Evolutionary conservation across 345 rosid species (phyloP).

Genomic region (Camelina neglecta): DNA sequence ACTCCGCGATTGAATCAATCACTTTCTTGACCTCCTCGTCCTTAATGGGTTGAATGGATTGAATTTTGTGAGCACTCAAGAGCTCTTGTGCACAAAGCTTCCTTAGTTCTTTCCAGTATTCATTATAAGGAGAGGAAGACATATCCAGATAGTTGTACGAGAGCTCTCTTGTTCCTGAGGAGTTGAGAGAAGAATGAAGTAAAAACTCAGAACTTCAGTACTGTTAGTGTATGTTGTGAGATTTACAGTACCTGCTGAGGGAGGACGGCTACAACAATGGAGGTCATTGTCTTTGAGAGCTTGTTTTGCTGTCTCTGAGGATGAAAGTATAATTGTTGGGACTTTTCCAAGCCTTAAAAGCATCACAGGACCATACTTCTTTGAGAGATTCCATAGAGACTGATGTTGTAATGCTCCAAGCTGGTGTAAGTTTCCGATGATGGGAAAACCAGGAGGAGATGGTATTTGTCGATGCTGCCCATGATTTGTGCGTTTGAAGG

Average conservation of each 20-base stretch:
- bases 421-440: constrained; percentile 46
- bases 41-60: constrained; percentile 40
- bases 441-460: constrained; percentile 32
- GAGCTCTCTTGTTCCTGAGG: constrained; percentile 38
- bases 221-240: background rate
- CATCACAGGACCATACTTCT: constrained; percentile 42
- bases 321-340: constrained; percentile 35
- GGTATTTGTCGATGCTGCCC: background rate
- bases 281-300: constrained; percentile 14
- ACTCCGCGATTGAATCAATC: constrained; percentile 38
- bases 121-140: constrained; percentile 46
- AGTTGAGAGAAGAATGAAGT: background rate
- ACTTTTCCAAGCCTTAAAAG: constrained; percentile 36
- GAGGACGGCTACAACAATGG: constrained; percentile 25
- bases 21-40: constrained; percentile 48
- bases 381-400: constrained; percentile 38
- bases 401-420: constrained; percentile 37
- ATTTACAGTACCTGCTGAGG: background rate
- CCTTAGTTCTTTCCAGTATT: constrained; percentile 50
- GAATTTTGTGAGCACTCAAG: constrained; percentile 42
- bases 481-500: constrained; percentile 24
- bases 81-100: constrained; percentile 46
- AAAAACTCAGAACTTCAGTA: background rate
- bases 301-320: constrained; percentile 27
- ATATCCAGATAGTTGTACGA: constrained; percentile 50